Conservation (phyloP, 495 filamentous ascomycete genomes). For the Xylaria grammica region DNA sequence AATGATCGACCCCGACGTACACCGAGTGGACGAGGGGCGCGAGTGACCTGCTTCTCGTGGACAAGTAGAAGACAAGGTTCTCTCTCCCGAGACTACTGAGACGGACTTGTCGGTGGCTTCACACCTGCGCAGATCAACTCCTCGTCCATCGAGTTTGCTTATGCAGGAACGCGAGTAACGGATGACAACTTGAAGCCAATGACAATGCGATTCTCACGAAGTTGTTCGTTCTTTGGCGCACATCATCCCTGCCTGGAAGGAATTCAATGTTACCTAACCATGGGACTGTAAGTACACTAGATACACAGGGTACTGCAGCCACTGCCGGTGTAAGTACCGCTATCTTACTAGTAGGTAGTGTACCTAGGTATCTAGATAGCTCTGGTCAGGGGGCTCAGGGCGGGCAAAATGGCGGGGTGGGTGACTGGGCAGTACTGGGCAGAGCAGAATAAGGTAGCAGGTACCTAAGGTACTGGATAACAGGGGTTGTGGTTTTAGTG, state of each 20-base stretch:
- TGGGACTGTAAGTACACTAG: not conserved
- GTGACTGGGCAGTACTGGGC: too few species aligned
- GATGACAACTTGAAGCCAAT: slow-evolving; percentile 13
- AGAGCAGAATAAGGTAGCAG: too few species aligned
- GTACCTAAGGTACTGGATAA: too few species aligned
- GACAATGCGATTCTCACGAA: not conserved
- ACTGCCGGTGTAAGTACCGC: too few species aligned
- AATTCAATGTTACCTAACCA: not conserved
- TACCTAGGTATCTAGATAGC: too few species aligned
- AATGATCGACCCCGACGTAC: not conserved
- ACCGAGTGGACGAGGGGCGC: not conserved
- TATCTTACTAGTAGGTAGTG: not conserved
- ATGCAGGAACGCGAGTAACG: slow-evolving; percentile 12
- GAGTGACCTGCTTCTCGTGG: slow-evolving; percentile 12
- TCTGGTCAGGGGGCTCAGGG: too few species aligned
- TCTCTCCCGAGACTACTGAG: not conserved
- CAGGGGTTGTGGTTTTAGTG: slow-evolving; percentile 11
- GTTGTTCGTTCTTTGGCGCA: not conserved
- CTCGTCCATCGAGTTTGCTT: not conserved
- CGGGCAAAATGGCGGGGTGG: too few species aligned
- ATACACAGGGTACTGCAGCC: too few species aligned
- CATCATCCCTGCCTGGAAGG: not conserved
- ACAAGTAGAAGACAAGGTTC: too few species aligned
- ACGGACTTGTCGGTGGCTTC: not conserved
- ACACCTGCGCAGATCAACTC: not conserved